Evolutionary conservation across 805 yeast genomes (phyloP), one percentile per base, ranked within the genome.

Genomic region (Kuraishia capsulata): DNA sequence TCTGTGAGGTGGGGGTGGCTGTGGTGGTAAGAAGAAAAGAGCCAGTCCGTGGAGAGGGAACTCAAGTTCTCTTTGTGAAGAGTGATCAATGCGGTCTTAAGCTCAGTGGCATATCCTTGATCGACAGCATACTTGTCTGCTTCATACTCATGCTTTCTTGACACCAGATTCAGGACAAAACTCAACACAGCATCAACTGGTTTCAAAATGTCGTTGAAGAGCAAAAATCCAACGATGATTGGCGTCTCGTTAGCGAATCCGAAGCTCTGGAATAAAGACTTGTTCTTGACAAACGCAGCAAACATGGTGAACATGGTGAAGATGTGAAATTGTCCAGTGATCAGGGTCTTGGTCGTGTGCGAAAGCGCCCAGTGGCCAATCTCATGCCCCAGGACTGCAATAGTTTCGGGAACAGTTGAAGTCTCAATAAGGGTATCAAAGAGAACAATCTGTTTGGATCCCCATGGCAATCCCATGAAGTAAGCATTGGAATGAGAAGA

Each of bases 361-460:
- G 82, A 78, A 57, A 83, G 71, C 51, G 81, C 80, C 99, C 99
- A 92, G 59, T 92, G 99, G 37, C 99, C 99, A 49, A 92, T 81
- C 65, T 92, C 99, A 56, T 92, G 99, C n/a, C 95, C 97, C 46
- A 90, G 69, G 1, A 92, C 96, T 38, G 97, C 97, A 38, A 88
- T 86, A 30, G 88, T 85, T 61, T 92, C 95, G 32, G 71, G 73
- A 21, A 76, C 72, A 23, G 88, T 63, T 25, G 88, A 79, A 42
- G 85, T 81, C 44, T 84, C 77, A 46, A 92, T 81, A 63, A 92
- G 73, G 8, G 97, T 92, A 52, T 92, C 99, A 56, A 70, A 92
- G 33, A 92, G 72, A 37, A 92, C 97, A 63, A 92, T 92, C 61
- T 89, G 90, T 63, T 92, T 92, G 41, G 87, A 80, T 17, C 66